Percentiles rank a stretch among this genome's conserved stretches.
Evolutionary conservation across 352 stramenopile species (phyloP).

Genomic region (Phytophthora fragariaefolia): DNA sequence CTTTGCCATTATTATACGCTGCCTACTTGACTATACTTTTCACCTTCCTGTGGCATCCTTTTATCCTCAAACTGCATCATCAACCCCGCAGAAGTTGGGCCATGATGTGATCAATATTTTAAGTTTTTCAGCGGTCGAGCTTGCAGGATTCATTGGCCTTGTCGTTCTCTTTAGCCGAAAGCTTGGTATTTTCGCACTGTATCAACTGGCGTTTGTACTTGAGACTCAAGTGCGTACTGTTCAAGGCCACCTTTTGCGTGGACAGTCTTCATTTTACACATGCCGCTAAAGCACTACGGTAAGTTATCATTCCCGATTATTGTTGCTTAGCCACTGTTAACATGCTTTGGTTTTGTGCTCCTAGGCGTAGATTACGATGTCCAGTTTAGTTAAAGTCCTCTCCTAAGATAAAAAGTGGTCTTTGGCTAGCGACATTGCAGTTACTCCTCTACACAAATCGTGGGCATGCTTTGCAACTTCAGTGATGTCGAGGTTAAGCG

Average conservation of each 20-base stretch:
- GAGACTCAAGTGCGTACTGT: slow-evolving; percentile 24
- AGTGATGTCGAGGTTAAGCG: too few relatives aligned
- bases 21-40: slow-evolving; percentile 27
- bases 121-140: slow-evolving; percentile 26
- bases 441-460: too few relatives aligned
- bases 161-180: slow-evolving; percentile 16
- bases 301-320: slow-evolving; percentile 2
- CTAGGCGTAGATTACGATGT: slow-evolving; percentile 23
- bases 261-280: slow-evolving; percentile 30
- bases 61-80: slow-evolving; percentile 30
- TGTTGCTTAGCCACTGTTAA: background rate
- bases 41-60: slow-evolving; percentile 34
- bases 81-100: slow-evolving; percentile 11
- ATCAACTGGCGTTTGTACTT: slow-evolving; percentile 29
- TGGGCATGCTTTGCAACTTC: too few relatives aligned
- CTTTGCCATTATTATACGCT: slow-evolving; percentile 34
- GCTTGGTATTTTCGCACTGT: slow-evolving; percentile 36
- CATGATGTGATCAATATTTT: slow-evolving; percentile 21
- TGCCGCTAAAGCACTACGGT: slow-evolving; percentile 32
- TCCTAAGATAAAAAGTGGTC: too few relatives aligned
- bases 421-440: too few relatives aligned
- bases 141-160: slow-evolving; percentile 22
- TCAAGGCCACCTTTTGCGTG: slow-evolving; percentile 27
- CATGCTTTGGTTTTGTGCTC: background rate
- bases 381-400: slow-evolving; percentile 6